phyloP scores from a whole-genome alignment of 2,329 filamentous ascomycete genomes.

The Ampelomyces quisqualis region DNA sequence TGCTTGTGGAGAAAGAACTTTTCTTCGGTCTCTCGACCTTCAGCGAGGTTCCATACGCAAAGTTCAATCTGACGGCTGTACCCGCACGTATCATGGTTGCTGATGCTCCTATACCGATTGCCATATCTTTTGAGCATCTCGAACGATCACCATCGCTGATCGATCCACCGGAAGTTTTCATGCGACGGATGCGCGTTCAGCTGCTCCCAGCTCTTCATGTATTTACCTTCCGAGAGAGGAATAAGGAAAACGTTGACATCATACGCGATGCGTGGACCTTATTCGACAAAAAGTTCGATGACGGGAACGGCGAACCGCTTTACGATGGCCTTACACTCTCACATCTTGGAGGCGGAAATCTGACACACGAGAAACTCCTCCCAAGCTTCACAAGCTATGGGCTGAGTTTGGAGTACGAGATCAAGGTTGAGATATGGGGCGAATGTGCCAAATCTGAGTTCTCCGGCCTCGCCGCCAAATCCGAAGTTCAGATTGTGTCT shows the following conservation, averaged over 20 bases:
- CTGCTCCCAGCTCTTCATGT: slow-evolving; percentile 15
- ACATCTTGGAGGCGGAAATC: slow-evolving; percentile 9
- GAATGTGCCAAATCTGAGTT: slow-evolving; percentile 32
- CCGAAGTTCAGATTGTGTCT: slow-evolving; percentile 22
- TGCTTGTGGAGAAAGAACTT: slow-evolving; percentile 23
- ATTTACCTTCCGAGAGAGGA: slow-evolving; percentile 21
- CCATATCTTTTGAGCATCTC: slow-evolving; percentile 23
- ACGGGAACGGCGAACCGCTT: slow-evolving; percentile 14
- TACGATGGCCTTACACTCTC: slow-evolving; percentile 19
- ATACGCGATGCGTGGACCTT: slow-evolving; percentile 13
- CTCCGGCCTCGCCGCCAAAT: slow-evolving; percentile 14
- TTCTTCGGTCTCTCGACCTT: slow-evolving; percentile 23
- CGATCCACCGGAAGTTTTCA: slow-evolving; percentile 22
- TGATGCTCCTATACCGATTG: slow-evolving; percentile 17
- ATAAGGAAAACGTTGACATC: slow-evolving; percentile 8
- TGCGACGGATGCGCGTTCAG: slow-evolving; percentile 28
- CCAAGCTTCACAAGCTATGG: slow-evolving; percentile 34
- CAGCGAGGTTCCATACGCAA: slow-evolving; percentile 23
- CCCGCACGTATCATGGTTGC: slow-evolving; percentile 23
- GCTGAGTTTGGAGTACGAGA: slow-evolving; percentile 22
- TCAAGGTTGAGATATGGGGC: slow-evolving; percentile 29
- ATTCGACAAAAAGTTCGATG: slow-evolving; percentile 20
- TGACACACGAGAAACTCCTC: slow-evolving; percentile 9
- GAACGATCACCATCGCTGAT: slow-evolving; percentile 28
- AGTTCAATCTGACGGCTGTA: slow-evolving; percentile 25